These are phyloP conservation scores for Thozetella sp. DNA, from an alignment of 495 filamentous ascomycete genomes.

Conservation along the genomic window DNA sequence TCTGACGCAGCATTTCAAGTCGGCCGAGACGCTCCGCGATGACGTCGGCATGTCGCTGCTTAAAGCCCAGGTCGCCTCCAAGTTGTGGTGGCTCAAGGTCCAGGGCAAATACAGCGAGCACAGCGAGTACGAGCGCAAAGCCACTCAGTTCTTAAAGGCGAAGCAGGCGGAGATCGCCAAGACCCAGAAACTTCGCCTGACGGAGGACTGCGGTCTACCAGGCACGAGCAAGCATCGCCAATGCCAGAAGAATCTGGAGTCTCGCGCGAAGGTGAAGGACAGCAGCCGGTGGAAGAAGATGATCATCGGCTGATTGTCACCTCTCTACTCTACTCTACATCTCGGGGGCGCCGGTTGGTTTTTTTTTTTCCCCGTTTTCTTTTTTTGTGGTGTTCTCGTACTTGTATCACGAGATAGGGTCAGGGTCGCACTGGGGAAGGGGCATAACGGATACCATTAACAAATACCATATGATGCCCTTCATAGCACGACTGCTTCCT, in stretches of 20 bases:
- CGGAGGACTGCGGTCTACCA: constrained; percentile 2
- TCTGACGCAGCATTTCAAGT: constrained; percentile 18
- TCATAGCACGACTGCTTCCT: background rate
- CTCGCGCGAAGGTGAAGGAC: constrained; percentile 1
- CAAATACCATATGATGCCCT: background rate
- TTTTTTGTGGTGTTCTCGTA: constrained; percentile 5
- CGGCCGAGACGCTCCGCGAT: constrained; percentile 25
- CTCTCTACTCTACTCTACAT: background rate
- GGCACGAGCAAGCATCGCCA: constrained; percentile 4
- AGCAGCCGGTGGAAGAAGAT: constrained; percentile 20
- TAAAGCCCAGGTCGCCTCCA: constrained; percentile 42
- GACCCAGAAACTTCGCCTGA: background rate
- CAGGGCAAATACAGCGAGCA: constrained; percentile 41
- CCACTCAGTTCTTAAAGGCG: constrained; percentile 28
- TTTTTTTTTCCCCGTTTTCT: constrained; percentile 4
- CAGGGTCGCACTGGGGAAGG: background rate
- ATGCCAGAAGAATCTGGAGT: background rate
- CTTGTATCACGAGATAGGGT: background rate
- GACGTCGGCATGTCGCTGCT: constrained; percentile 32
- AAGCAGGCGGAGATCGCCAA: constrained; percentile 20
- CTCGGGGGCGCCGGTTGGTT: background rate
- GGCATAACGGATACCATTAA: no score
- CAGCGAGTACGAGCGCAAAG: constrained; percentile 38
- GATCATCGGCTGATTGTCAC: constrained; percentile 9
- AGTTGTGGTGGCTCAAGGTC: constrained; percentile 47